A percentile compares a stretch with the other conserved stretches of the same genome.
Conservation (phyloP, 805 yeast genomes). For the Tetrapisispora phaffii region DNA sequence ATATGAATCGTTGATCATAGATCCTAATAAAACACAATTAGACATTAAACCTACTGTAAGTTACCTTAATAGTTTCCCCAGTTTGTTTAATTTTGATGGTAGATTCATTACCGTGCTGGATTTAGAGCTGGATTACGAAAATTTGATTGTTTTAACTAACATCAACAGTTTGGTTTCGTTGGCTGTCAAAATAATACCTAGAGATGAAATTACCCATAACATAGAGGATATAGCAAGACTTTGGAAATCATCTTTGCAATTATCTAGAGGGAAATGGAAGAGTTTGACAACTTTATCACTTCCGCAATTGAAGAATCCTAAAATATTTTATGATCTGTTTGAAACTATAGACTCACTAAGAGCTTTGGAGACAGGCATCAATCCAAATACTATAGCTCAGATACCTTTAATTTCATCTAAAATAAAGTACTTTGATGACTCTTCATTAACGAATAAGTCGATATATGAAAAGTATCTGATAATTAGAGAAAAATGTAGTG, state of each 20-base stretch:
- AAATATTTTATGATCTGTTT: constrained; percentile 8
- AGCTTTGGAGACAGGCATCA: background rate
- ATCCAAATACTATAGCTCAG: background rate
- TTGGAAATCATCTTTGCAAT: constrained; percentile 7
- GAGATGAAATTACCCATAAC: background rate
- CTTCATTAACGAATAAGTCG: background rate
- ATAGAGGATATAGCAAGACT: constrained; percentile 4
- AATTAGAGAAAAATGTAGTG: background rate
- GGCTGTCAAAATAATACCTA: constrained; percentile 1
- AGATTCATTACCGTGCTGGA: constrained; percentile 3
- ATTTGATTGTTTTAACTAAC: constrained; percentile 4
- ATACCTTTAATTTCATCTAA: background rate
- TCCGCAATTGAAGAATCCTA: constrained; percentile 9
- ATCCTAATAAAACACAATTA: background rate
- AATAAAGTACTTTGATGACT: background rate
- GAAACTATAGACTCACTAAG: constrained; percentile 6
- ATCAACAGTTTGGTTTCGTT: constrained; percentile 5
- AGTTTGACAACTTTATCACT: constrained; percentile 4
- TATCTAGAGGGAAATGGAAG: constrained; percentile 6
- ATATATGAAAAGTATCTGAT: background rate
- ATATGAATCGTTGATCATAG: background rate
- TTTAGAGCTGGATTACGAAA: constrained; percentile 1
- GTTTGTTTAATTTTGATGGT: background rate
- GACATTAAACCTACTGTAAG: constrained; percentile 4
- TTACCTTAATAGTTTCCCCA: constrained; percentile 2